Percentiles rank a stretch among this genome's conserved stretches.
phyloP scores from a whole-genome alignment of 2,329 filamentous ascomycete species.

The Fusarium clavum region DNA sequence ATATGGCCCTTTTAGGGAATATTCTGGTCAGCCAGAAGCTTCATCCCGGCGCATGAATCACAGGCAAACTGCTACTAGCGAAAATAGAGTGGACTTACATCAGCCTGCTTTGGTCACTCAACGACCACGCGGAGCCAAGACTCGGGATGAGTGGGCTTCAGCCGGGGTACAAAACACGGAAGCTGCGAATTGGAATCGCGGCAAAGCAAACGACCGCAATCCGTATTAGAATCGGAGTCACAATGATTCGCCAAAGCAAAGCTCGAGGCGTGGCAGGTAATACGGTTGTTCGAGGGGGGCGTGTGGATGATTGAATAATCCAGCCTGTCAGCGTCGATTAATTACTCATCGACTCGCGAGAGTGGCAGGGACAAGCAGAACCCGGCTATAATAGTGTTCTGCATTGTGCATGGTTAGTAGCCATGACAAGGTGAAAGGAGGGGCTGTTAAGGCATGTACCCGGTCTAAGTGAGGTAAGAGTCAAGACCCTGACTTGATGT shows the following conservation, averaged over 20 bases:
- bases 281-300: constrained; percentile 38
- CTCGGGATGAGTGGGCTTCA: constrained; percentile 35
- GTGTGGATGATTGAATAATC: constrained; percentile 39
- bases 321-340: constrained; percentile 51
- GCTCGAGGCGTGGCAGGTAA: constrained; percentile 31
- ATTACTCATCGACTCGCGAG: constrained; percentile 51
- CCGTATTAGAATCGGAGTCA: constrained; percentile 39
- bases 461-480: constrained; percentile 2
- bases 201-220: constrained; percentile 40
- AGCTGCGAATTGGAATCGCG: constrained; percentile 40
- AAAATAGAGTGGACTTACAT: constrained; percentile 47
- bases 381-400: constrained; percentile 20
- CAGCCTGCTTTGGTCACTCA: constrained; percentile 41
- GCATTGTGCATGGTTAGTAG: constrained; percentile 22
- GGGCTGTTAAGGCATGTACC: constrained; percentile 30
- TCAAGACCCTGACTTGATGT: constrained; percentile 16
- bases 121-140: constrained; percentile 40
- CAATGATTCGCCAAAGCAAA: constrained; percentile 42
- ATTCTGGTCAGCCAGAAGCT: constrained; percentile 40
- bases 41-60: constrained; percentile 36
- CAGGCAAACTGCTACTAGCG: constrained; percentile 42
- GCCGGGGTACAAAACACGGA: constrained; percentile 30
- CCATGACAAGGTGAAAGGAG: background rate
- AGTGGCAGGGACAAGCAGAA: constrained; percentile 39
- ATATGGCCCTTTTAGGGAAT: constrained; percentile 44